phyloP scores from a whole-genome alignment of 2,329 filamentous ascomycete genomes.

The Nothophoma quercina region DNA sequence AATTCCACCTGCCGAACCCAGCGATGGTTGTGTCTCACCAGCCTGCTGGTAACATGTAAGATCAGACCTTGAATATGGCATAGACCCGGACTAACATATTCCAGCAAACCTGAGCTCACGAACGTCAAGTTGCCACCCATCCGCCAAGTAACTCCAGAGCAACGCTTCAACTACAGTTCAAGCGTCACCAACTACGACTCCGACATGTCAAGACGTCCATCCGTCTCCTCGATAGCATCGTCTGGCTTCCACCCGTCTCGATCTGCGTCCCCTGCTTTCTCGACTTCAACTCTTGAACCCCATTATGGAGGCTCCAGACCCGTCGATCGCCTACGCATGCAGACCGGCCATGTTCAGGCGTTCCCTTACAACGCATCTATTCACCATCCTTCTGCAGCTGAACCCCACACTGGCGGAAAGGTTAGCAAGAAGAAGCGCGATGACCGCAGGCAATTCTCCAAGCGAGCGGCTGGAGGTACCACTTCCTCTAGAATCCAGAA shows the following conservation, averaged over 20 bases:
- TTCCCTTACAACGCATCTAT: constrained; percentile 8
- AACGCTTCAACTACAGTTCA: constrained; percentile 6
- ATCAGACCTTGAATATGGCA: not conserved
- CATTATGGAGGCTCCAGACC: constrained; percentile 3
- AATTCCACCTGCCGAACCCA: constrained; percentile 19
- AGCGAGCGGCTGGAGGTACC: not conserved
- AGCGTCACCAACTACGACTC: constrained; percentile 13
- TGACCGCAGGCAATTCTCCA: constrained; percentile 17
- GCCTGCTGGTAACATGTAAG: constrained; percentile 11
- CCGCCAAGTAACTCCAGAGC: constrained; percentile 13
- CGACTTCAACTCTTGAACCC: constrained; percentile 4
- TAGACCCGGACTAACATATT: not conserved
- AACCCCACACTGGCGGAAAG: constrained; percentile 14
- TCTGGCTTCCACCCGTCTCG: constrained; percentile 16
- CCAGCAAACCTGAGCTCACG: constrained; percentile 15
- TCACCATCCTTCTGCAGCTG: not conserved
- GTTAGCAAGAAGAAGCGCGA: constrained; percentile 20
- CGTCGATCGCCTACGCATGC: constrained; percentile 10
- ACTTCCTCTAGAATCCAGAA: constrained; percentile 10
- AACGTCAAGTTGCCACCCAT: constrained; percentile 17
- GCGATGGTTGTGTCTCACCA: constrained; percentile 18
- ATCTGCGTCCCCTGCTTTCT: constrained; percentile 17
- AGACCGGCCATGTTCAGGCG: constrained; percentile 4
- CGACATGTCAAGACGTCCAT: constrained; percentile 18
- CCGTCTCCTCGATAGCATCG: constrained; percentile 13